These are phyloP conservation scores for Nigrospora oryzae DNA, from an alignment of 2,329 filamentous ascomycete genomes.

Conservation along the genomic window DNA sequence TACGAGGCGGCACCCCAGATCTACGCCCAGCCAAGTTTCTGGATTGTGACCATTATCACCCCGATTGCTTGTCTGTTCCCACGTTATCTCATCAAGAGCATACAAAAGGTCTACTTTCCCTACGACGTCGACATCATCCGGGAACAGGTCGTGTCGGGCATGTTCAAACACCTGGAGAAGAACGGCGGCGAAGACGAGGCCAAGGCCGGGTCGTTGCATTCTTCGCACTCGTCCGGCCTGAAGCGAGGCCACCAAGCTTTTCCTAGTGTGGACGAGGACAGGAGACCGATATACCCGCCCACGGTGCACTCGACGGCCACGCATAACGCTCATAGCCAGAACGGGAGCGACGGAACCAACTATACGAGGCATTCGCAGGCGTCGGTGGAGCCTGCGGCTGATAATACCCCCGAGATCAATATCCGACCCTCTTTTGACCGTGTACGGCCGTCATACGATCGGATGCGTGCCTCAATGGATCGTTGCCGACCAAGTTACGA, in stretches of 20 bases:
- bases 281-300: constrained; percentile 87
- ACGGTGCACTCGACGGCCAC: constrained; percentile 59
- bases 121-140: constrained; percentile 93
- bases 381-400: constrained; percentile 39
- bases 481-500: constrained; percentile 77
- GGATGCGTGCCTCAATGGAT: constrained; percentile 81
- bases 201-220: constrained; percentile 26
- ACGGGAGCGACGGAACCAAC: constrained; percentile 89
- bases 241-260: constrained; percentile 45
- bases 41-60: constrained; percentile 73
- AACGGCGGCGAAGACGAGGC: constrained; percentile 24
- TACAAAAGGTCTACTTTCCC: constrained; percentile 92
- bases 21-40: constrained; percentile 77
- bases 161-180: constrained; percentile 61
- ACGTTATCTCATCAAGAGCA: constrained; percentile 74
- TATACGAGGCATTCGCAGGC: constrained; percentile 59
- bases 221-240: constrained; percentile 47
- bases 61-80: constrained; percentile 78
- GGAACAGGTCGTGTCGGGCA: constrained; percentile 78
- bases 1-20: constrained; percentile 73
- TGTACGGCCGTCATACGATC: constrained; percentile 77
- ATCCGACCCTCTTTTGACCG: constrained; percentile 55
- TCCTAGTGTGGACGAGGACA: constrained; percentile 72
- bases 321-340: constrained; percentile 76
- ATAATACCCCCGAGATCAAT: constrained; percentile 13